Percentiles rank a stretch among this genome's conserved stretches.
Conservation (phyloP, 805 yeast genomes). For the Lachancea waltii region DNA sequence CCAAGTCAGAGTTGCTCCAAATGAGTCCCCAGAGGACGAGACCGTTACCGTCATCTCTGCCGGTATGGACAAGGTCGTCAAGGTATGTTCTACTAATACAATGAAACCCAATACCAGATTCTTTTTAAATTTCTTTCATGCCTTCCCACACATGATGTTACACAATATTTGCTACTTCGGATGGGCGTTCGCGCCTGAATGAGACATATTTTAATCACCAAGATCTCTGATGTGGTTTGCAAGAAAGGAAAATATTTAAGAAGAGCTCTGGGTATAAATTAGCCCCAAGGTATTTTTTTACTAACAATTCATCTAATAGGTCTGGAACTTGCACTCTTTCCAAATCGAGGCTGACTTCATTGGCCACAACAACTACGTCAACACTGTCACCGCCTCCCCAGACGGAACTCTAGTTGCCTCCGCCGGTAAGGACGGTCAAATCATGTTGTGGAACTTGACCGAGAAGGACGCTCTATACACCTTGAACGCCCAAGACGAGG, state of each 20-base stretch:
- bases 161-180: conserved; percentile 99
- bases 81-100: conserved; percentile 64
- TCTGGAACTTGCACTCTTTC: conserved; percentile 84
- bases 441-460: conserved; percentile 97
- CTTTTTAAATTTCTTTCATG: not conserved
- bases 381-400: conserved; percentile 96
- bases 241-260: no score
- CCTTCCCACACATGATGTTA: conserved; percentile 55
- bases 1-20: conserved; percentile 94
- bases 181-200: conserved; percentile 66
- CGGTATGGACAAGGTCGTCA: conserved; percentile 97
- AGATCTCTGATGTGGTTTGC: conserved; percentile 95
- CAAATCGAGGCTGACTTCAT: conserved; percentile 89
- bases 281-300: conserved; percentile 22
- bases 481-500: conserved; percentile 91
- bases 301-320: conserved; percentile 38
- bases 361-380: conserved; percentile 99
- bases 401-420: conserved; percentile 99
- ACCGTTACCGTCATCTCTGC: conserved; percentile 81
- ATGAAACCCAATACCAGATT: not conserved
- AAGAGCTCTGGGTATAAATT: no score
- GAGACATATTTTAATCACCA: conserved; percentile 96
- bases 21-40: conserved; percentile 19
- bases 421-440: conserved; percentile 99
- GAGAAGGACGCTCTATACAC: conserved; percentile 83